phyloP scores from a whole-genome alignment of 352 stramenopile species.

The Globisporangium perplexum region DNA sequence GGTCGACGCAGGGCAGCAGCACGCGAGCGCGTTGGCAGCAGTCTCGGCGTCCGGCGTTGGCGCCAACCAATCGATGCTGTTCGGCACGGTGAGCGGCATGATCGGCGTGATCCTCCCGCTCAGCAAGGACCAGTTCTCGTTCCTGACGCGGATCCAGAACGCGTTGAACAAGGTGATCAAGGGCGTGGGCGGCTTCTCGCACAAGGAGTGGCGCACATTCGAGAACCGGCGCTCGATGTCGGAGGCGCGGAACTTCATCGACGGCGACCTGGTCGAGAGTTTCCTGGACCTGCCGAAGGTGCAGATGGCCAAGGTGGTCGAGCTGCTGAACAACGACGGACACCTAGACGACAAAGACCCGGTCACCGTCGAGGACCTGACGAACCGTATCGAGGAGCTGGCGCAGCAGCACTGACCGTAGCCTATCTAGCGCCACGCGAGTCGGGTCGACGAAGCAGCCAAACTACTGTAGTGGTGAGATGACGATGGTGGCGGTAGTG shows the following conservation, averaged over 20 bases:
- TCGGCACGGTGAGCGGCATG: constrained; percentile 95
- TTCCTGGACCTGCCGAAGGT: constrained; percentile 91
- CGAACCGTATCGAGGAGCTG: constrained; percentile 70
- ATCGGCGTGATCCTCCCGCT: constrained; percentile 92
- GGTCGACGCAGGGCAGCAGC: constrained; percentile 35
- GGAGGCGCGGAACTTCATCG: constrained; percentile 92
- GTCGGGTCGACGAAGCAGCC: too few relatives aligned
- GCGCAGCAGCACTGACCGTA: constrained; percentile 68
- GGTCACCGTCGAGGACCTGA: constrained; percentile 63
- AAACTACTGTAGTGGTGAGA: too few relatives aligned
- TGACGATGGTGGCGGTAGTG: too few relatives aligned
- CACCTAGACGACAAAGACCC: constrained; percentile 56
- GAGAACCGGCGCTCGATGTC: constrained; percentile 81
- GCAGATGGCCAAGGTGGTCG: constrained; percentile 88
- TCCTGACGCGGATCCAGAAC: constrained; percentile 87
- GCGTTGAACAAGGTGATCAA: constrained; percentile 87
- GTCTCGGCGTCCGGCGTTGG: neutral
- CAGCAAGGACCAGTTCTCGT: constrained; percentile 88
- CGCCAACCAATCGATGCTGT: constrained; percentile 77
- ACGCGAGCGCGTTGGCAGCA: neutral
- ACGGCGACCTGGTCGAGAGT: constrained; percentile 94
- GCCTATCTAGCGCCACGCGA: too few relatives aligned
- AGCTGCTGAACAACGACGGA: constrained; percentile 89
- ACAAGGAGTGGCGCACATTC: constrained; percentile 92
- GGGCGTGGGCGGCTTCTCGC: constrained; percentile 90